Evolutionary conservation across 148 eudicot species (phyloP).

Genomic region (Vaccinium vitisidaea): DNA sequence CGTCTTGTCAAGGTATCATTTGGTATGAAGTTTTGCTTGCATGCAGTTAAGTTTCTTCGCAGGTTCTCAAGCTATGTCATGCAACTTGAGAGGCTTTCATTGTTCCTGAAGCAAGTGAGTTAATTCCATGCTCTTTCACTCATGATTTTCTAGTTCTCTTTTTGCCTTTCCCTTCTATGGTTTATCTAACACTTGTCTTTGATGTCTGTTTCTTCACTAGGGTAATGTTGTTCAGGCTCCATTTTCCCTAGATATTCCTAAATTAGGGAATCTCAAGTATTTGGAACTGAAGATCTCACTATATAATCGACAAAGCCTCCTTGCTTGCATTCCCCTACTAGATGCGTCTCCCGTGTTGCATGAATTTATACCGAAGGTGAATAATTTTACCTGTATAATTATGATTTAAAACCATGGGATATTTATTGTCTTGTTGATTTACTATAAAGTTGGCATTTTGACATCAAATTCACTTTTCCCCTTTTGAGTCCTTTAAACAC

Average conservation of each 20-base stretch:
- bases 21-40: not conserved
- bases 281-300: not conserved
- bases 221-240: not conserved
- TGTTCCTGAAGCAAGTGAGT: not conserved
- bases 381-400: not conserved
- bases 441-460: not conserved
- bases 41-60: not conserved
- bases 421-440: not conserved
- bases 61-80: not conserved
- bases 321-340: not conserved
- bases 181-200: not conserved
- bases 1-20: not conserved
- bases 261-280: not conserved
- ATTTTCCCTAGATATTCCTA: not conserved
- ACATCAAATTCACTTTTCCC: not conserved
- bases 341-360: not conserved
- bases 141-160: not conserved
- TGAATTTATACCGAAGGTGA: not conserved
- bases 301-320: not conserved
- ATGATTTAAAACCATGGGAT: not conserved
- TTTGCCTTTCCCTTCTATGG: not conserved
- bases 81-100: not conserved
- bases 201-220: not conserved
- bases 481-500: not conserved
- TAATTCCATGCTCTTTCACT: not conserved